Percentiles rank a stretch among this genome's conserved stretches.
Evolutionary conservation across 768 basidiomycete genomes (phyloP).

Genomic region (Russula olivacea): DNA sequence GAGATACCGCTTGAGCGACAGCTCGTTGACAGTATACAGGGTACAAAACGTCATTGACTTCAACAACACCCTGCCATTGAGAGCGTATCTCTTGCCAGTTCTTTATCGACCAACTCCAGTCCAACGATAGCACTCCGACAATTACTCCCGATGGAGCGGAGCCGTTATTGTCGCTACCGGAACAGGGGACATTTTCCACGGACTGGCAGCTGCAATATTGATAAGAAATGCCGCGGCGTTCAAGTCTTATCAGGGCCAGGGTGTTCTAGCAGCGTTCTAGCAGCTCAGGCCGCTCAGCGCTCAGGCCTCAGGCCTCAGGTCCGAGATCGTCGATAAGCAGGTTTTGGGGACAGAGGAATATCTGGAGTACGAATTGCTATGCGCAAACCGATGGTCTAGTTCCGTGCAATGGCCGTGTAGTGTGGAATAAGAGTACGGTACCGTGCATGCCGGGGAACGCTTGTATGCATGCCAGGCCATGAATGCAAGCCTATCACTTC

Average conservation of each 20-base stretch:
- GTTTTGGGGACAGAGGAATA: background rate
- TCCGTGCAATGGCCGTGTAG: background rate
- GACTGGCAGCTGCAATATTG: background rate
- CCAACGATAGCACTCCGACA: background rate
- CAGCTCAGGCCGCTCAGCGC: background rate
- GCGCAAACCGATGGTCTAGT: background rate
- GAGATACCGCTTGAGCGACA: background rate
- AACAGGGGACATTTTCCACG: background rate
- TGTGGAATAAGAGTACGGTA: background rate
- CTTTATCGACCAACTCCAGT: background rate
- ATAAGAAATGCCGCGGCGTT: background rate
- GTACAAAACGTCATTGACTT: background rate
- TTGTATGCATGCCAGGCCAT: background rate
- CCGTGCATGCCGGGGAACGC: background rate
- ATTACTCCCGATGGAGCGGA: background rate
- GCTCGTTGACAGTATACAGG: background rate
- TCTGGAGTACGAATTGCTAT: background rate
- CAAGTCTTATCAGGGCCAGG: background rate
- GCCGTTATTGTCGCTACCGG: slow-evolving; percentile 4
- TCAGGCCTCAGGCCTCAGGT: background rate
- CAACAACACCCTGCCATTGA: background rate
- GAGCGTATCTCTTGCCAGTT: background rate
- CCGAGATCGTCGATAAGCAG: background rate
- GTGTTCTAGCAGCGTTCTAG: background rate
- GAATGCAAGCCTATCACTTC: slow-evolving; percentile 5